Evolutionary conservation across 345 rosid species (phyloP).

Genomic region (Aquilaria yunnanensis): DNA sequence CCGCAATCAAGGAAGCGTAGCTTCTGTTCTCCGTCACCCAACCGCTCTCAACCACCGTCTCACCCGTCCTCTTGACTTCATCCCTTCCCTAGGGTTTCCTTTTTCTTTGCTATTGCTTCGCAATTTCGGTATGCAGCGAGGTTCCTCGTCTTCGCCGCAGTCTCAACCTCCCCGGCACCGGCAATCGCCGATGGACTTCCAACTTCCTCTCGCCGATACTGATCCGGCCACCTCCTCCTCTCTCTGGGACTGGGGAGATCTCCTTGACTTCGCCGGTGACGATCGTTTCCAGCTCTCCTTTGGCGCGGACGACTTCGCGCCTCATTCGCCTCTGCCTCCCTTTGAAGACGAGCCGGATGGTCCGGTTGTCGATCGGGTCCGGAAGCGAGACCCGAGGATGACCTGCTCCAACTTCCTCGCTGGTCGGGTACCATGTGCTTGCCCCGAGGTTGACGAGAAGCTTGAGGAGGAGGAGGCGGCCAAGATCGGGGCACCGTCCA

Average conservation of each 20-base stretch:
- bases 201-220: slow-evolving; percentile 26
- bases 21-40: slow-evolving; percentile 10
- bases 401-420: slow-evolving; percentile 80
- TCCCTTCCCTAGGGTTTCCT: not conserved
- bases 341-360: slow-evolving; percentile 19
- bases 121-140: slow-evolving; percentile 1
- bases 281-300: slow-evolving; percentile 44
- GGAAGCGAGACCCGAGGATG: slow-evolving; percentile 94
- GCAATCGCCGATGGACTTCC: slow-evolving; percentile 30
- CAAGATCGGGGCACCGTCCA: slow-evolving; percentile 39
- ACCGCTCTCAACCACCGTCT: slow-evolving; percentile 10
- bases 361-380: slow-evolving; percentile 35
- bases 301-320: slow-evolving; percentile 24
- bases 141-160: not conserved
- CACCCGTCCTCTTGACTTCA: not conserved
- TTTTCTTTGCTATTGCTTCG: not conserved
- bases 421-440: slow-evolving; percentile 79
- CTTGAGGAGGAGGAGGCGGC: slow-evolving; percentile 46
- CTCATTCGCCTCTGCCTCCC: slow-evolving; percentile 6
- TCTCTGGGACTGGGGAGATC: slow-evolving; percentile 81
- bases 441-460: slow-evolving; percentile 83
- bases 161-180: not conserved
- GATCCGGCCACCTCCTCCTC: slow-evolving; percentile 38
- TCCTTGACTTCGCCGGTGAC: slow-evolving; percentile 69
- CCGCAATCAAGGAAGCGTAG: not conserved